phyloP scores from a whole-genome alignment of 306 rosid species.

The Trichosanthes truncata region DNA sequence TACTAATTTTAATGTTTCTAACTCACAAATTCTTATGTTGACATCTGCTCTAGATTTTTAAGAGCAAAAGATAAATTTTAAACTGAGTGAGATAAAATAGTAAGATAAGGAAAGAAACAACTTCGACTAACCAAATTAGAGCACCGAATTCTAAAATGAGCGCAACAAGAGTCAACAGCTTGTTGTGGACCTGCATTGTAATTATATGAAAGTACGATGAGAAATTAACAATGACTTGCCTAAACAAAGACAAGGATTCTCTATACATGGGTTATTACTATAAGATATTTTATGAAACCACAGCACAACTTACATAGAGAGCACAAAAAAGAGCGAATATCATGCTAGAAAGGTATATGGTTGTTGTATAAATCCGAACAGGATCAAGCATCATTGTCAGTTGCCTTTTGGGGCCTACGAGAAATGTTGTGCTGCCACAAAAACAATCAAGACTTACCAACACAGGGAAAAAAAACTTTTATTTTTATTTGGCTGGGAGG shows the following conservation, averaged over 20 bases:
- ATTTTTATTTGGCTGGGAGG: neutral
- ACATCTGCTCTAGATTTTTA: neutral
- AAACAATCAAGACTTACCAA: constrained; percentile 5
- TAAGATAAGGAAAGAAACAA: neutral
- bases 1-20: neutral
- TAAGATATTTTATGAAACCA: neutral
- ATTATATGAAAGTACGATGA: constrained; percentile 1
- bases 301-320: constrained; percentile 58
- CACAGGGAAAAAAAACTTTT: neutral
- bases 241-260: neutral
- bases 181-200: constrained; percentile 71
- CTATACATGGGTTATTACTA: neutral
- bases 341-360: constrained; percentile 76
- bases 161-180: constrained; percentile 71
- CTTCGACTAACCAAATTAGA: constrained; percentile 56
- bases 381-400: constrained; percentile 97
- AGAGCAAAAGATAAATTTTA: neutral
- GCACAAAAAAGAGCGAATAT: constrained; percentile 77
- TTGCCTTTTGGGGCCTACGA: constrained; percentile 87
- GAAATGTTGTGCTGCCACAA: constrained; percentile 93
- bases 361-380: constrained; percentile 91
- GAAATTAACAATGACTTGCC: constrained; percentile 5
- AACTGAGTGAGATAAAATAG: neutral
- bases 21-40: neutral
- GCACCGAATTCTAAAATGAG: constrained; percentile 81